Evolutionary conservation across 2,329 filamentous ascomycete species (phyloP), one percentile per base, ranked within the genome.

Genomic region (Trichoderma afroharzianum): DNA sequence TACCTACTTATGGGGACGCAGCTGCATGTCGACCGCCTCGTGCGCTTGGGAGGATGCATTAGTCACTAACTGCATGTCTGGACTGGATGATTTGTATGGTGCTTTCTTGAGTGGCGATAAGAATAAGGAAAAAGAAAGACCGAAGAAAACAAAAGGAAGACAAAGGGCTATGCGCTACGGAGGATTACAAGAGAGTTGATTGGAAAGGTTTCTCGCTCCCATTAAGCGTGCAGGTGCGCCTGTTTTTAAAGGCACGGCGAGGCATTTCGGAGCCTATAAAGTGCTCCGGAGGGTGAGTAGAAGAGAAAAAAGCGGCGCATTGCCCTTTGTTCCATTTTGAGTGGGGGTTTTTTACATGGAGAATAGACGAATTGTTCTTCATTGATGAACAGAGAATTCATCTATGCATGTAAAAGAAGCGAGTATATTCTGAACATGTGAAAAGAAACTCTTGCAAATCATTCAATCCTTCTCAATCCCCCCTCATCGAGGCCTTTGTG

Each of bases 1-100:
- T 2, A 12, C 39, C 12, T 43, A 24, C 15, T 43, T 43, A 24
- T 36, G 43, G 6, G 15, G 59, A 36, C 33, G 15, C 32, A 43
- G 64, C 64, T 68, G 64, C 64, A 68, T 33, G 64, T 15, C 64
- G 64, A 68, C 64, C 64, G 64, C 64, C 64, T 68, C 53, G 64
- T 59, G 53, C 18, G 53, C 26, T 55, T 43, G 39, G 21, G 33
- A 24, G 15, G 33, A 32, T 68, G 64, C 64, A 68, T 67, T 39
- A 59, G 18, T 6, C 15, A 43, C 24, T 3, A 63, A 32, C 12
- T 69, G 57, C 66, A 62, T 69, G 57, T 26, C n/a, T 50, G 55
- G n/a, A 36, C 36, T 39, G 36, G 39, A 43, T n/a, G 39, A 43
- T 43, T 1, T 39, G 36, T 18, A 36, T 68, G 66, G 24, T 47